A percentile compares a stretch with the other conserved stretches of the same genome.
phyloP scores from a whole-genome alignment of 768 basidiomycete species.

The Serendipita sp. region DNA sequence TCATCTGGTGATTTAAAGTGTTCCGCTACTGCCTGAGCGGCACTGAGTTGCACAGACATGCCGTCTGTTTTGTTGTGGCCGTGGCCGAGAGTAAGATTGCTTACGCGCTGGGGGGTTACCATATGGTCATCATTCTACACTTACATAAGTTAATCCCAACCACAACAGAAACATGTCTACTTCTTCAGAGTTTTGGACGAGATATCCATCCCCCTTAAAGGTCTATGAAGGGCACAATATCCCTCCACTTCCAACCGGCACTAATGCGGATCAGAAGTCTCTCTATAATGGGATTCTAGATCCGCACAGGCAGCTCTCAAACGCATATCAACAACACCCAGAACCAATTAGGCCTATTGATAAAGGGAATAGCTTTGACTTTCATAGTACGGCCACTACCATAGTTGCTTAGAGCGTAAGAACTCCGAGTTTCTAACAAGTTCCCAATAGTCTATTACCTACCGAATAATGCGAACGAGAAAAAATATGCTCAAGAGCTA shows the following conservation, averaged over 20 bases:
- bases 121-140: too few species aligned
- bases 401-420: background rate
- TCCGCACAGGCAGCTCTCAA: conserved; percentile 30
- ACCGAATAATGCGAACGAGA: conserved; percentile 28
- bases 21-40: conserved; percentile 76
- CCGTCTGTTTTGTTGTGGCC: too few species aligned
- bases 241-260: conserved; percentile 22
- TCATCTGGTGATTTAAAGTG: conserved; percentile 89
- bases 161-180: background rate
- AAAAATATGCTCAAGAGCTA: conserved; percentile 35
- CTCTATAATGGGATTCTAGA: conserved; percentile 25
- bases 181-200: background rate
- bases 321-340: conserved; percentile 39
- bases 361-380: conserved; percentile 44
- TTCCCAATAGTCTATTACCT: conserved; percentile 43
- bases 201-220: background rate
- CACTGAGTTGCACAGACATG: conserved; percentile 20
- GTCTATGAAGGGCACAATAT: background rate
- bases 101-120: background rate
- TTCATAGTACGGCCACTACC: conserved; percentile 39
- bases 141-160: too few species aligned
- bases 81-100: background rate
- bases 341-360: conserved; percentile 35
- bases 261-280: conserved; percentile 44
- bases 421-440: background rate